A percentile compares a stretch with the other conserved stretches of the same genome.
Conservation (phyloP, 345 rosid species). For the Orychophragmus violaceus region DNA sequence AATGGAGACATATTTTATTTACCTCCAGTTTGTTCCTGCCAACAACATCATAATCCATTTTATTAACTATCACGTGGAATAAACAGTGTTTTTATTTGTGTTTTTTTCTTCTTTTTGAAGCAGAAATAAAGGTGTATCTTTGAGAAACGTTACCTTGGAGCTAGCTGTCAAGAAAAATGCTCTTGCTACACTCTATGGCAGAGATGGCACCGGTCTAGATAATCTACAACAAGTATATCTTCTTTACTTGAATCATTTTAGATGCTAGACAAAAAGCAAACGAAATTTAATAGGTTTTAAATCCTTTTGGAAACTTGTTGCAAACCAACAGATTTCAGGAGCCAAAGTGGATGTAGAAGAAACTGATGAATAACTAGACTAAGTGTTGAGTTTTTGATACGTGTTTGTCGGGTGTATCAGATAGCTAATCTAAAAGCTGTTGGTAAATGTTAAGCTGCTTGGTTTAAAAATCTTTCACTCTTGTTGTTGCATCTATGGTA, state of each 20-base stretch:
- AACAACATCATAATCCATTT: neutral
- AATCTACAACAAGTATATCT: conserved; percentile 50
- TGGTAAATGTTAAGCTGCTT: no score
- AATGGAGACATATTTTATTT: conserved; percentile 19
- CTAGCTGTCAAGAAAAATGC: conserved; percentile 36
- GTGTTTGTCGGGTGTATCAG: no score
- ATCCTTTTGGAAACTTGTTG: no score
- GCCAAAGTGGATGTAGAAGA: conserved; percentile 48
- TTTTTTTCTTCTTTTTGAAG: conserved; percentile 21
- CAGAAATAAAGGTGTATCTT: conserved; percentile 32
- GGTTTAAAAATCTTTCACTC: no score
- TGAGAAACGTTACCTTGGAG: conserved; percentile 50
- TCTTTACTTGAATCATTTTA: neutral
- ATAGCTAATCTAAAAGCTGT: no score
- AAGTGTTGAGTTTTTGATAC: no score
- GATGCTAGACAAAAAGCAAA: neutral
- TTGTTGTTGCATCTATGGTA: no score
- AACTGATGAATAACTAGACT: no score
- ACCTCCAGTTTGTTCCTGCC: conserved; percentile 15
- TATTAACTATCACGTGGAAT: neutral
- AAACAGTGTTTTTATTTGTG: neutral
- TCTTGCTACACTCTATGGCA: conserved; percentile 44
- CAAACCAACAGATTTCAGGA: conserved; percentile 51
- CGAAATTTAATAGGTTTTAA: neutral
- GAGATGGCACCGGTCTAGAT: conserved; percentile 50